Base-by-base conservation (phyloP, 257 asterid genomes). In the Gentiana macrophylla region DNA sequence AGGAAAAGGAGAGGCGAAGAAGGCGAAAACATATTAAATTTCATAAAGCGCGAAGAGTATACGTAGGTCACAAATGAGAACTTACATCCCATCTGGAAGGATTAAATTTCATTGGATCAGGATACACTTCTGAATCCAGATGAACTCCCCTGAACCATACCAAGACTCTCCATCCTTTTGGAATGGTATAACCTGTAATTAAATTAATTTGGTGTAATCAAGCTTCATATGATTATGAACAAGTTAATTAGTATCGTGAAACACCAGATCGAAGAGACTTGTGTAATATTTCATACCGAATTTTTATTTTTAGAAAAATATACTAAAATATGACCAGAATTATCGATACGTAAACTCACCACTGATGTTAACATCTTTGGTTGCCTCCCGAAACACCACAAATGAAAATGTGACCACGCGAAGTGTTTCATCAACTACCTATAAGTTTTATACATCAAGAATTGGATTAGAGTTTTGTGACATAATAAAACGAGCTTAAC, bases 61-160 rank as follows among this genome's bases (percentile, higher is more conserved):
- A 5, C 3, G 9, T 41, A 41, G 46, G 9, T 41, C 46, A 5
- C 9, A 41, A 5, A 41, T 4, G 10, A 4, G 34, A 52, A 76
- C 95, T 84, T 60, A 91, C 98, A 65, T 84, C 90, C 98, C 97
- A 91, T 87, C 97, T 75, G 6, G 86, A 74, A 56, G 98, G 98
- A 71, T 87, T 80, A 32, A 91, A 91, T 74, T 72, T 74, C 68
- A 64, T 63, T 3, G 98, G 98, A 0, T 81, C 86, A 0, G 74
- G 59, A 37, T 87, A 91, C 8, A 78, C 67, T 67, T 83, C 81
- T 1, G 89, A 76, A 68, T 91, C 88, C 1, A 67, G 66, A 65
- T 91, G 98, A 60, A 87, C 84, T 32, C 76, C 62, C 64, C 97
- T 81, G 55, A 91, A 84, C 98, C 98, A 91, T 9, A 76, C 81